These are phyloP conservation scores for Ustilago curta DNA, from an alignment of 1,284 basidiomycete genomes.

Conservation along the genomic window DNA sequence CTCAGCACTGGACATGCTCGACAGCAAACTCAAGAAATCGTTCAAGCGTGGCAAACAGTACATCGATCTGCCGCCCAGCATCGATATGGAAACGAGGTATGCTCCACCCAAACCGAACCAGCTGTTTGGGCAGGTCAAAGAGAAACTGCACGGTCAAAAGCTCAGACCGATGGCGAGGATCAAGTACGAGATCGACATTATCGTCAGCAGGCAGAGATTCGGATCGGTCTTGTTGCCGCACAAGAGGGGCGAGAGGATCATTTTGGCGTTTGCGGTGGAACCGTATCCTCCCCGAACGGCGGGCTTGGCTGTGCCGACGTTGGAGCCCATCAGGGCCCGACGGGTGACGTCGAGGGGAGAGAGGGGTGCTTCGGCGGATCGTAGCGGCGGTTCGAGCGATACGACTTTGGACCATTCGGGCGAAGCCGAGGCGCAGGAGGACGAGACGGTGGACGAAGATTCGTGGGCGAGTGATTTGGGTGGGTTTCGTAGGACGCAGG, in stretches of 20 bases:
- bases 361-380: slow-evolving; percentile 17
- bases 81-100: slow-evolving; percentile 53
- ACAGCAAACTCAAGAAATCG: slow-evolving; percentile 50
- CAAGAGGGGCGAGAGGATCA: slow-evolving; percentile 49
- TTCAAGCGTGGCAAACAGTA: slow-evolving; percentile 49
- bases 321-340: slow-evolving; percentile 34
- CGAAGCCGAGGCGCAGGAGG: slow-evolving; percentile 12
- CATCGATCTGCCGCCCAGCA: slow-evolving; percentile 48
- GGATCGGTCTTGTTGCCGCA: slow-evolving; percentile 36
- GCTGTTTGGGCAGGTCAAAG: slow-evolving; percentile 38
- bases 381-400: slow-evolving; percentile 11
- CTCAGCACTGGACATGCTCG: slow-evolving; percentile 49
- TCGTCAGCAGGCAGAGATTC: slow-evolving; percentile 47
- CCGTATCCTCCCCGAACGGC: slow-evolving; percentile 51
- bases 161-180: slow-evolving; percentile 49
- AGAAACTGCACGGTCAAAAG: slow-evolving; percentile 46
- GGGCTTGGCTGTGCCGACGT: slow-evolving; percentile 44
- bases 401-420: slow-evolving; percentile 17
- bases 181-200: slow-evolving; percentile 57
- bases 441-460: slow-evolving; percentile 41
- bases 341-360: slow-evolving; percentile 25
- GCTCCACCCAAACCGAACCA: slow-evolving; percentile 44
- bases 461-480: slow-evolving; percentile 48
- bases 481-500: slow-evolving; percentile 40
- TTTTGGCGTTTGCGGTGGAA: slow-evolving; percentile 48